Evolutionary conservation across 2,329 filamentous ascomycete genomes (phyloP).

Genomic region (Cladosporium cucumerinum): DNA sequence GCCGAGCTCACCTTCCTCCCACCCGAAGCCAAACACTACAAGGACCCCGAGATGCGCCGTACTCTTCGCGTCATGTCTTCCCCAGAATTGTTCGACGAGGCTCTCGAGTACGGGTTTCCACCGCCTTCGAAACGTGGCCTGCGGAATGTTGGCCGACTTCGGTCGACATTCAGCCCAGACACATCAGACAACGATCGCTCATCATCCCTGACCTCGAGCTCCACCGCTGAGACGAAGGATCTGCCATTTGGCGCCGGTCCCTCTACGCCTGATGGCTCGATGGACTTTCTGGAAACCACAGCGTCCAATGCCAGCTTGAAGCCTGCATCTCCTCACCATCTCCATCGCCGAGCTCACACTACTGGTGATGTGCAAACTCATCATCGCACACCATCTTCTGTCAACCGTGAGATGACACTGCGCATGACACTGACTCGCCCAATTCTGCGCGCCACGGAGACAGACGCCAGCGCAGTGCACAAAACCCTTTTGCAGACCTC

Average conservation of each 20-base stretch:
- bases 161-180: neutral
- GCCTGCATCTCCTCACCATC: neutral
- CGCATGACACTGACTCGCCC: slow-evolving; percentile 92
- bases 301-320: neutral
- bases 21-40: slow-evolving; percentile 62
- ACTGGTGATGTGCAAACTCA: neutral
- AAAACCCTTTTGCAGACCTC: slow-evolving; percentile 45
- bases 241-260: neutral
- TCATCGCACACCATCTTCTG: slow-evolving; percentile 20
- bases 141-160: neutral
- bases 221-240: slow-evolving; percentile 8
- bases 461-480: slow-evolving; percentile 57
- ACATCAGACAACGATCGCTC: neutral
- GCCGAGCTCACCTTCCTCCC: slow-evolving; percentile 1
- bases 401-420: slow-evolving; percentile 85
- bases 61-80: slow-evolving; percentile 83
- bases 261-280: slow-evolving; percentile 1
- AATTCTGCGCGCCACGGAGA: slow-evolving; percentile 74
- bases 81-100: slow-evolving; percentile 93
- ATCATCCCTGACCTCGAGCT: slow-evolving; percentile 13
- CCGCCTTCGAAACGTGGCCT: neutral
- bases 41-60: slow-evolving; percentile 80
- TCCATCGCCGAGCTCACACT: slow-evolving; percentile 5
- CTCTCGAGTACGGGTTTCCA: slow-evolving; percentile 89
- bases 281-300: neutral